A percentile compares a stretch with the other conserved stretches of the same genome.
These are phyloP conservation scores for Strigomonas galati DNA, from an alignment of 208 protist genomes.

Conservation along the genomic window DNA sequence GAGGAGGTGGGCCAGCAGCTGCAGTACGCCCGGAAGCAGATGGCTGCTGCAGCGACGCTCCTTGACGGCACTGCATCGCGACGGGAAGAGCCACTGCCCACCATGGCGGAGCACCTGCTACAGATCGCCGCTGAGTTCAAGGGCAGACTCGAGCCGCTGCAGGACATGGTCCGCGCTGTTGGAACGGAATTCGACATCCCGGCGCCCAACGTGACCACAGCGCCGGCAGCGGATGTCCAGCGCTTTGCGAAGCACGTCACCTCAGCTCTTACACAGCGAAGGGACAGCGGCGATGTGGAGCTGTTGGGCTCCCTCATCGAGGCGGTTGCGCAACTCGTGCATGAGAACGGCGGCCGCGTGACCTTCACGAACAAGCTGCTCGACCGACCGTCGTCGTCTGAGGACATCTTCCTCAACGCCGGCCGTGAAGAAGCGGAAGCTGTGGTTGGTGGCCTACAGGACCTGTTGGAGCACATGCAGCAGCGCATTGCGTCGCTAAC, in stretches of 20 bases:
- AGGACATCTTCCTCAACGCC: neutral
- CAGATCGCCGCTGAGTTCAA: neutral
- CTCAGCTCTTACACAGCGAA: slow-evolving; percentile 5
- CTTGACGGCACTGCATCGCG: neutral
- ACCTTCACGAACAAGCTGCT: slow-evolving; percentile 12
- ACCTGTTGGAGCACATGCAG: slow-evolving; percentile 33
- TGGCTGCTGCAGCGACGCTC: neutral
- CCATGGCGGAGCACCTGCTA: neutral
- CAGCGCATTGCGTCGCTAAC: slow-evolving; percentile 15
- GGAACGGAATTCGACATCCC: neutral
- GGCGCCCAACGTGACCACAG: neutral
- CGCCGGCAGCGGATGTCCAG: neutral
- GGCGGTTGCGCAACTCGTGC: slow-evolving; percentile 31
- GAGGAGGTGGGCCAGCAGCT: neutral
- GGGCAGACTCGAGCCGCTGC: neutral
- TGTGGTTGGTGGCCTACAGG: slow-evolving; percentile 27
- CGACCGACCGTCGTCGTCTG: slow-evolving; percentile 1
- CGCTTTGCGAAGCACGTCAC: slow-evolving; percentile 14
- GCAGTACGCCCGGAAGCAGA: neutral
- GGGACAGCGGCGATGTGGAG: slow-evolving; percentile 8
- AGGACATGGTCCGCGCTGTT: neutral
- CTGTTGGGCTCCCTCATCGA: slow-evolving; percentile 31
- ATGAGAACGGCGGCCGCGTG: slow-evolving; percentile 37
- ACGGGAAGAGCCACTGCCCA: neutral
- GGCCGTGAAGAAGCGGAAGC: slow-evolving; percentile 16